Conservation (phyloP, 208 protist species). For the Wallacemonas rigidus region DNA sequence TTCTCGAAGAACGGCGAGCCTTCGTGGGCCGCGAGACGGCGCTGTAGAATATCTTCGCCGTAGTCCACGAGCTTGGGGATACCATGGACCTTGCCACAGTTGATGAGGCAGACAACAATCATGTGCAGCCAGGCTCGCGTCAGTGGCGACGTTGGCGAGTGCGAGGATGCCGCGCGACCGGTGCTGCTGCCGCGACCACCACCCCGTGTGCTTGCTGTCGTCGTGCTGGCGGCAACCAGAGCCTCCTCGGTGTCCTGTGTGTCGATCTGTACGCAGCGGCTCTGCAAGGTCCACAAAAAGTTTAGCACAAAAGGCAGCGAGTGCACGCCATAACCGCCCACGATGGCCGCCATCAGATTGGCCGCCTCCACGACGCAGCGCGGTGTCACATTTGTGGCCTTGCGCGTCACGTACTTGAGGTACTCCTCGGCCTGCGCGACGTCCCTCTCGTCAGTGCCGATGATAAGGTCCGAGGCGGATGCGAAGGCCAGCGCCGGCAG, state of each 20-base stretch:
- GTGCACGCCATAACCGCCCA: conserved; percentile 47
- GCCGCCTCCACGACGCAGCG: conserved; percentile 57
- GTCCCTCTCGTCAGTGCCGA: conserved; percentile 59
- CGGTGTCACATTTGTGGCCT: conserved; percentile 37
- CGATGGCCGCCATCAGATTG: conserved; percentile 52
- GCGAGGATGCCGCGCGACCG: conserved; percentile 20
- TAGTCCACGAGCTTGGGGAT: conserved; percentile 54
- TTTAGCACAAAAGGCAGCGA: conserved; percentile 57
- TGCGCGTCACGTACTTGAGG: conserved; percentile 30
- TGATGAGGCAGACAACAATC: conserved; percentile 45
- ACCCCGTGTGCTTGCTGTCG: background rate
- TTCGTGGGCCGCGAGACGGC: conserved; percentile 38
- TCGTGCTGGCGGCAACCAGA: conserved; percentile 7
- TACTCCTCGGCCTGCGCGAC: conserved; percentile 59
- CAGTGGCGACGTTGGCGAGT: conserved; percentile 31
- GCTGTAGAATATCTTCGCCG: conserved; percentile 46
- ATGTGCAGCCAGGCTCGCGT: conserved; percentile 77
- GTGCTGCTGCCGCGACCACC: background rate
- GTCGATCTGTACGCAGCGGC: conserved; percentile 26
- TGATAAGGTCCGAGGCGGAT: conserved; percentile 2
- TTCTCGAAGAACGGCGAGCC: conserved; percentile 49
- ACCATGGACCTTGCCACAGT: conserved; percentile 40
- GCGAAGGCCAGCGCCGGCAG: conserved; percentile 1
- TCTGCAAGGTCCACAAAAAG: conserved; percentile 55
- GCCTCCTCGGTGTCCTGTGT: conserved; percentile 3